Evolutionary conservation across 805 yeast genomes (phyloP).

Genomic region (Wickerhamomyces silvicola): DNA sequence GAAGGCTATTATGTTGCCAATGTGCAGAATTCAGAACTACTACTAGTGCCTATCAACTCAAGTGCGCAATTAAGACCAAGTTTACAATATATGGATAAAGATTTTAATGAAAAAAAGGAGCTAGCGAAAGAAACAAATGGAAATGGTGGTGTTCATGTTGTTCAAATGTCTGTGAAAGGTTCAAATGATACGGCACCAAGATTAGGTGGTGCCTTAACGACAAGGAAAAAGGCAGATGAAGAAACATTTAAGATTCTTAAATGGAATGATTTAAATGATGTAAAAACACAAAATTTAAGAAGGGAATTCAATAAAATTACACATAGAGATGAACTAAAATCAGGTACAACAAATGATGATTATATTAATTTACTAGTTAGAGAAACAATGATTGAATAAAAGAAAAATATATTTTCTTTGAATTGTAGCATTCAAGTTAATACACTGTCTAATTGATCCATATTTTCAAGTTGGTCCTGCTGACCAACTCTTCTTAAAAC

Average conservation of each 20-base stretch:
- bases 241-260: slow-evolving; percentile 40
- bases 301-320: slow-evolving; percentile 21
- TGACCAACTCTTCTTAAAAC: slow-evolving; percentile 70
- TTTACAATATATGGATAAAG: slow-evolving; percentile 71
- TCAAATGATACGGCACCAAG: slow-evolving; percentile 51
- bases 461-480: slow-evolving; percentile 81
- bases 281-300: slow-evolving; percentile 21
- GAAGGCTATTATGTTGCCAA: slow-evolving; percentile 47
- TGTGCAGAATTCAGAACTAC: slow-evolving; percentile 43
- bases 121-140: slow-evolving; percentile 36
- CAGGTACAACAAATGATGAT: slow-evolving; percentile 24
- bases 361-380: slow-evolving; percentile 26
- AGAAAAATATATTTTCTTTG: too few species aligned
- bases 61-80: slow-evolving; percentile 77
- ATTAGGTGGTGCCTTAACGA: slow-evolving; percentile 61
- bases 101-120: slow-evolving; percentile 39
- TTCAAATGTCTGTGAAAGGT: slow-evolving; percentile 71
- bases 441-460: slow-evolving; percentile 52
- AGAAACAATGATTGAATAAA: slow-evolving; percentile 17
- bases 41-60: slow-evolving; percentile 58
- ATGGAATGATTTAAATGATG: slow-evolving; percentile 39
- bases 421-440: slow-evolving; percentile 21
- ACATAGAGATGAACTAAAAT: slow-evolving; percentile 18
- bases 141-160: slow-evolving; percentile 47
- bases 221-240: slow-evolving; percentile 58